Conservation (phyloP, 1,139 yeast species). For the Tardiomyces depauwii region DNA sequence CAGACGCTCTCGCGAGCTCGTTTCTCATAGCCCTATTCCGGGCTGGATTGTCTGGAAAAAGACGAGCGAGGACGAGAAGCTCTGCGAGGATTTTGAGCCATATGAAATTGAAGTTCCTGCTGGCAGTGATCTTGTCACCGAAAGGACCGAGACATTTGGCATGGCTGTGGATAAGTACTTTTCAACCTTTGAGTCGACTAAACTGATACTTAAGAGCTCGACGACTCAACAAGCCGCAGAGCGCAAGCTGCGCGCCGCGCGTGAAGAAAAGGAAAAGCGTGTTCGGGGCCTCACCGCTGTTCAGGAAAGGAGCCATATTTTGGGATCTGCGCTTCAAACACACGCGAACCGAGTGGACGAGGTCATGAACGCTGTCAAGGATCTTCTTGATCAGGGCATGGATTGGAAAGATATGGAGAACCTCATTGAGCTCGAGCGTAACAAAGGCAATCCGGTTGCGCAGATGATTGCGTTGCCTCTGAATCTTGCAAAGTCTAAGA, state of each 20-base stretch:
- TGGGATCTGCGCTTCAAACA: conserved; percentile 64
- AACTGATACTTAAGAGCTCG: conserved; percentile 59
- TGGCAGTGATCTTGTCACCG: conserved; percentile 14
- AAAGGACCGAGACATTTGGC: conserved; percentile 49
- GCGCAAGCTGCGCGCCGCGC: conserved; percentile 64
- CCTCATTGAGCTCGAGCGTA: conserved; percentile 57
- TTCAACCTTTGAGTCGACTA: conserved; percentile 75
- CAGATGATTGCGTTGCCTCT: conserved; percentile 53
- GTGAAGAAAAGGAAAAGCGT: conserved; percentile 60
- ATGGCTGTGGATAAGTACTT: conserved; percentile 74
- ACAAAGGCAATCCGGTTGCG: conserved; percentile 56
- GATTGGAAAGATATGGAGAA: conserved; percentile 91
- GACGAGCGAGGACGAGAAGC: conserved; percentile 39
- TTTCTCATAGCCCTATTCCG: conserved; percentile 24
- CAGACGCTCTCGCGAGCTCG: conserved; percentile 21
- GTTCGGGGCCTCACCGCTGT: conserved; percentile 55
- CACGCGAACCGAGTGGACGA: conserved; percentile 64
- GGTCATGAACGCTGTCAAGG: conserved; percentile 58
- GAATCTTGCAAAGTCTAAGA: conserved; percentile 57
- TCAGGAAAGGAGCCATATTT: conserved; percentile 51
- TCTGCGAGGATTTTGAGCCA: conserved; percentile 82
- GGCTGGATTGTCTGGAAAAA: conserved; percentile 63
- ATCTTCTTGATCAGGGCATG: conserved; percentile 70
- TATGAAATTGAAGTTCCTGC: conserved; percentile 41
- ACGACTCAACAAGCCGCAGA: conserved; percentile 68